Evolutionary conservation across 2,329 filamentous ascomycete genomes (phyloP), one percentile per base, ranked within the genome.

Genomic region (Aspergillus aculeatinus): DNA sequence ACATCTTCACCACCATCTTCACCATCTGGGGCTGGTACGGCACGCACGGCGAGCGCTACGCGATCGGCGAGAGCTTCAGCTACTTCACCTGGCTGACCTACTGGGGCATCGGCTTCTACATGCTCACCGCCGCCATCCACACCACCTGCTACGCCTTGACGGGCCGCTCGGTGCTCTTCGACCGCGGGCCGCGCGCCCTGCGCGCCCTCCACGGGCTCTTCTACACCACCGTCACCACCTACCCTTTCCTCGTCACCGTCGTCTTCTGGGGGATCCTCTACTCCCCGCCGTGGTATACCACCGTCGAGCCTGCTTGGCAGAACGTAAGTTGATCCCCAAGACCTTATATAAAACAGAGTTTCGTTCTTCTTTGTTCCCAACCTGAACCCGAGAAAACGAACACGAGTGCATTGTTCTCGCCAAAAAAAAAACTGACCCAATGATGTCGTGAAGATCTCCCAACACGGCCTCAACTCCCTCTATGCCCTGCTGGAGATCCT

Each of bases 91-190:
- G 87, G 69, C 80, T 95, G 60, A 91, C 89, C 10, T 95, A 89
- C 81, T 95, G 90, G 90, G 90, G 90, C 2, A 77, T 94, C 39
- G 87, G 85, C 25, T 94, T 93, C 78, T 96, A 96, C 81, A 88
- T 89, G 72, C 80, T 87, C 59, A 79, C 88, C 69, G 82, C 89
- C 1, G 81, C 88, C 19, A 63, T 85, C 19, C 91, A 96, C 79
- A 92, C 89, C 5, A 77, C 85, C 55, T 82, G 81, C 51, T 95
- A 94, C 77, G 83, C 84, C 12, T 75, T 78, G 48, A 77, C 77
- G 29, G 82, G 83, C 49, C 71, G 73, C 3, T 78, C 86, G 0
- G 76, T 79, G 42, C 80, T 89, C 5, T 82, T 89, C 65, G 80
- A 85, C 68, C 76, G 77, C 33, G 83, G 86, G 75, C 87, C 87